Evolutionary conservation across 176 grass and related monocot genomes (phyloP).

Genomic region (Luzula sylvatica): DNA sequence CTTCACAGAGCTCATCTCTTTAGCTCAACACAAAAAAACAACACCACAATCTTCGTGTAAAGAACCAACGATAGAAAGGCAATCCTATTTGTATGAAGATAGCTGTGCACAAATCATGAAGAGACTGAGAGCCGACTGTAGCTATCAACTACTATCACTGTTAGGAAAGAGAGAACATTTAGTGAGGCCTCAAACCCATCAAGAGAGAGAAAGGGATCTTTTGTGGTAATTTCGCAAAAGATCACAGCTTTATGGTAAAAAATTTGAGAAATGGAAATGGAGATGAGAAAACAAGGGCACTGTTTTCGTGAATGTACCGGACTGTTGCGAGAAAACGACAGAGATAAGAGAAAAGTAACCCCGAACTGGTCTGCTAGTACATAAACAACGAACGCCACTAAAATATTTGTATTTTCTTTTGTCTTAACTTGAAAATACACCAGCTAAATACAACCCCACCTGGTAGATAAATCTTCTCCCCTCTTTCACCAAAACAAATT

Average conservation of each 20-base stretch:
- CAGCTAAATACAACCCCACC: background rate
- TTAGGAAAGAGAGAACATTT: conserved; percentile 12
- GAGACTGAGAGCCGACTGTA: background rate
- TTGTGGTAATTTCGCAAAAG: conserved; percentile 3
- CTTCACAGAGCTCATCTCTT: conserved; percentile 31
- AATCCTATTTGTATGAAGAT: conserved; percentile 12
- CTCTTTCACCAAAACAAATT: background rate
- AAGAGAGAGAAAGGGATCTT: conserved; percentile 5
- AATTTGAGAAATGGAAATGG: conserved; percentile 6
- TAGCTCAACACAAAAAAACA: background rate
- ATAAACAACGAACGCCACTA: conserved; percentile 9
- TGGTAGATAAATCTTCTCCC: background rate
- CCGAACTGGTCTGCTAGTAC: conserved; percentile 16
- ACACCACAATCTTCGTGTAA: background rate
- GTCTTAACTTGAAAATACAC: background rate
- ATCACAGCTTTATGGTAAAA: background rate
- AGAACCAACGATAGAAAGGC: background rate
- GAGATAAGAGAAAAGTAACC: background rate
- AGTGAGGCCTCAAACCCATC: background rate
- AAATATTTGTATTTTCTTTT: background rate
- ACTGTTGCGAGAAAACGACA: conserved; percentile 30
- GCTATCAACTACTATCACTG: conserved; percentile 8
- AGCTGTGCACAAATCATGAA: conserved; percentile 12
- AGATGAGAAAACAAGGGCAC: conserved; percentile 17
- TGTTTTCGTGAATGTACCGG: conserved; percentile 41